These are phyloP conservation scores for Amanita polypyramis DNA, from an alignment of 768 basidiomycete species.

Conservation along the genomic window DNA sequence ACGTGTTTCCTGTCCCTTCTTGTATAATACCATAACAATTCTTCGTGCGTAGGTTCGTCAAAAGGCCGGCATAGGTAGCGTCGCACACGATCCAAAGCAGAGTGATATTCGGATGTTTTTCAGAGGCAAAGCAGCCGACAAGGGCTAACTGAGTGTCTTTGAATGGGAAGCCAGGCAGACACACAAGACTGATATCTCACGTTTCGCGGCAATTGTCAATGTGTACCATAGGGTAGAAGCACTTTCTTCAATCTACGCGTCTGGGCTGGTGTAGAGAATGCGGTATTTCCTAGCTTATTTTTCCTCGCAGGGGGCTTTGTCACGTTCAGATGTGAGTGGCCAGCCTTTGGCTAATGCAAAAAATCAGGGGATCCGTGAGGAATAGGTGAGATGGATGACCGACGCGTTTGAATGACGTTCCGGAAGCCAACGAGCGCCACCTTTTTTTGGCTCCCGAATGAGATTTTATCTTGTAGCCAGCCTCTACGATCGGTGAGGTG, in stretches of 20 bases:
- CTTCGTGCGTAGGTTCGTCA: conserved; percentile 37
- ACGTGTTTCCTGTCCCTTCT: conserved; percentile 15
- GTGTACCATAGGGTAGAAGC: conserved; percentile 56
- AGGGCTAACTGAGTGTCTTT: background rate
- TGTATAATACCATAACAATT: background rate
- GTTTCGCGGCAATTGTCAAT: conserved; percentile 10
- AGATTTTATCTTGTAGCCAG: conserved; percentile 70
- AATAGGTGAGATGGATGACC: conserved; percentile 14
- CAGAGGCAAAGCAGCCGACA: conserved; percentile 20
- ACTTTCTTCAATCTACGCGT: conserved; percentile 55
- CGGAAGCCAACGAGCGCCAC: conserved; percentile 62
- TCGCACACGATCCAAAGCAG: conserved; percentile 66
- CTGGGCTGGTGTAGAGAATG: conserved; percentile 57
- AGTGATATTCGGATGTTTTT: conserved; percentile 71
- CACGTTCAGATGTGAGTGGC: conserved; percentile 64
- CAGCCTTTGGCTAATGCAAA: conserved; percentile 48
- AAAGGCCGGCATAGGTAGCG: conserved; percentile 64
- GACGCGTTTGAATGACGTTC: conserved; percentile 65
- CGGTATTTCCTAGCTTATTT: conserved; percentile 54
- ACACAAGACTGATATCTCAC: background rate
- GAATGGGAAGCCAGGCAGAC: background rate
- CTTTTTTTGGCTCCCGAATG: conserved; percentile 78
- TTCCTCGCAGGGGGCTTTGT: conserved; percentile 54
- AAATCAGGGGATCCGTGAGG: background rate
- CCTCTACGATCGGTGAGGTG: conserved; percentile 40